Evolutionary conservation across 805 yeast genomes (phyloP), one percentile per base, ranked within the genome.

Genomic region (Metschnikowia gelsemii): DNA sequence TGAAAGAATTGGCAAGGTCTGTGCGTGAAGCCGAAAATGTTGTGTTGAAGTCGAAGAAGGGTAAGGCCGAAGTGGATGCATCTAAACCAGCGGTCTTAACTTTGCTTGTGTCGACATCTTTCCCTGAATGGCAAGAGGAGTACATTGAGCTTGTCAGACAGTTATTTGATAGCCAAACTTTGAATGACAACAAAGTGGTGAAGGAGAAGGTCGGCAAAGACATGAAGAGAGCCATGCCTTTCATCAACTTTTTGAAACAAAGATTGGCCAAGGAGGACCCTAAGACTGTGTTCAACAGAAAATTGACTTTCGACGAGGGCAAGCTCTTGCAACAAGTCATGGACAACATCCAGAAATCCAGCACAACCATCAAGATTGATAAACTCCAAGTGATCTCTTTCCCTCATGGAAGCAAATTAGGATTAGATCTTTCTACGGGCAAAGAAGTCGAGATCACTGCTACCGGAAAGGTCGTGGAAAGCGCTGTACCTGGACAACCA

Each of bases 151-250:
- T 93, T 39, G 91, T 89, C 22, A 78, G 90, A 56, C 81, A 82
- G 54, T 73, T 87, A 52, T 85, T 86, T 52, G 89, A 80, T 55
- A 64, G 62, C 33, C 82, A 79, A 26, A 65, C 78, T 21, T 72
- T 85, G 57, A 72, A 80, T 50, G 91, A 85, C 62, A 83, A 75
- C 68, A 75, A 74, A 57, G 70, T 68, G 43, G 70, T 85, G 55
- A 83, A 76, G 62, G 76, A 79, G 52, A 78, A 72, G 60, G 80
- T 85, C 46, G 87, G 87, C 51, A 83, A 82, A 63, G 98, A 93
- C 58, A 87, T 90, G 86, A 93, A 93, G 78, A 84, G 95, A 56
- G 97, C 96, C 46, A 93, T 93, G 98, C 98, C 98, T 45, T 91
- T 90, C 64, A 89, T 93, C 47, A 82, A 91, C 50, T 71, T 79